Percentiles rank a stretch among this genome's conserved stretches.
Conservation (phyloP, 768 basidiomycete genomes). For the Kwoniella shandongensis region DNA sequence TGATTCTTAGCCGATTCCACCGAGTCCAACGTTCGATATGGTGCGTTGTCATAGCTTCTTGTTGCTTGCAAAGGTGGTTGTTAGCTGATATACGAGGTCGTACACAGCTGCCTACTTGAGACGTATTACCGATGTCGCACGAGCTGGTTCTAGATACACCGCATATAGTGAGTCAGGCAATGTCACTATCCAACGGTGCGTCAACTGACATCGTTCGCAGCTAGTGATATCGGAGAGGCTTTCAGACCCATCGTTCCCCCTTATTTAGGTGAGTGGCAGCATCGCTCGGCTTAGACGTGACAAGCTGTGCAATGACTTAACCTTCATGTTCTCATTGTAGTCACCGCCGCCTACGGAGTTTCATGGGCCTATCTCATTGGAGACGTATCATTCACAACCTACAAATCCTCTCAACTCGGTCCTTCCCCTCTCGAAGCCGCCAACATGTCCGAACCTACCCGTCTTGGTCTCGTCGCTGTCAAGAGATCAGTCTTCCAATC, state of each 20-base stretch:
- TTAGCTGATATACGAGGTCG: not conserved
- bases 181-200: too few relatives aligned
- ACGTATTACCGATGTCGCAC: constrained; percentile 48
- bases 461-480: constrained; percentile 49
- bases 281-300: too few relatives aligned
- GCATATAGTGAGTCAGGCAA: constrained; percentile 45
- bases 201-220: constrained; percentile 9
- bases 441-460: constrained; percentile 50
- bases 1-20: constrained; percentile 48
- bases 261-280: constrained; percentile 39
- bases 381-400: constrained; percentile 54
- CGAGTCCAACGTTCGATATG: constrained; percentile 51
- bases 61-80: not conserved
- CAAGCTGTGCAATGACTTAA: not conserved
- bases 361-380: constrained; percentile 54
- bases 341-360: constrained; percentile 52
- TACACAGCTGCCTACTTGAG: constrained; percentile 51
- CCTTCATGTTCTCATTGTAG: constrained; percentile 8
- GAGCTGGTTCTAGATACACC: constrained; percentile 51
- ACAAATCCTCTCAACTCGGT: constrained; percentile 52
- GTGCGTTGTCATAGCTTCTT: constrained; percentile 22
- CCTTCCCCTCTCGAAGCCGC: constrained; percentile 51
- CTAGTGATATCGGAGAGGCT: constrained; percentile 52
- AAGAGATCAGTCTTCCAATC: constrained; percentile 54
- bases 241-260: constrained; percentile 53